These are phyloP conservation scores for Guillardia theta DNA, from an alignment of 78 protist genomes.

Conservation along the genomic window DNA sequence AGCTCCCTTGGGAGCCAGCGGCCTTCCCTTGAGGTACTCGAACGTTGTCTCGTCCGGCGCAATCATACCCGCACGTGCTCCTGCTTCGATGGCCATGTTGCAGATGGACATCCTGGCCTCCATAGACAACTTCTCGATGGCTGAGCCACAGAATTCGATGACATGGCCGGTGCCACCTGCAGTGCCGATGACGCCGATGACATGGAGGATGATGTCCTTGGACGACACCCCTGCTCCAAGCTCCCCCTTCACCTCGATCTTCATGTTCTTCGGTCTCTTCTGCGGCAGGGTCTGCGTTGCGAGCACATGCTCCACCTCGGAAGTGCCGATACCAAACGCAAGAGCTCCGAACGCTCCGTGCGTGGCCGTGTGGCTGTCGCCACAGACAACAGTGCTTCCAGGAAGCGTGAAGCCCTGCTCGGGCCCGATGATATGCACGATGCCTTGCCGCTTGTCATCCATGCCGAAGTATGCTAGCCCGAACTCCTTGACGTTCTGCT, in stretches of 20 bases:
- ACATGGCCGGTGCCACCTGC: constrained; percentile 66
- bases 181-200: constrained; percentile 65
- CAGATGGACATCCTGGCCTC: constrained; percentile 65
- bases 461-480: constrained; percentile 59
- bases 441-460: constrained; percentile 66
- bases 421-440: constrained; percentile 71
- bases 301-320: constrained; percentile 71
- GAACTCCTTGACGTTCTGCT: constrained; percentile 44
- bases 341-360: constrained; percentile 73
- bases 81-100: constrained; percentile 77
- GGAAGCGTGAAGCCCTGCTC: constrained; percentile 73
- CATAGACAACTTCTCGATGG: constrained; percentile 47
- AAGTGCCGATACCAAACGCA: constrained; percentile 69
- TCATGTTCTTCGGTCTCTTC: constrained; percentile 56
- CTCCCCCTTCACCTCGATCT: constrained; percentile 13
- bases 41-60: constrained; percentile 65
- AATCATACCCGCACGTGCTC: constrained; percentile 68
- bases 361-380: constrained; percentile 69
- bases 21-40: constrained; percentile 54
- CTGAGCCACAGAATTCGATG: constrained; percentile 55
- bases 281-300: constrained; percentile 64
- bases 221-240: constrained; percentile 32
- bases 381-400: constrained; percentile 63
- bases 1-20: constrained; percentile 51
- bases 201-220: constrained; percentile 64